These are phyloP conservation scores for Lipomyces orientalis DNA, from an alignment of 805 yeast species.

Conservation along the genomic window DNA sequence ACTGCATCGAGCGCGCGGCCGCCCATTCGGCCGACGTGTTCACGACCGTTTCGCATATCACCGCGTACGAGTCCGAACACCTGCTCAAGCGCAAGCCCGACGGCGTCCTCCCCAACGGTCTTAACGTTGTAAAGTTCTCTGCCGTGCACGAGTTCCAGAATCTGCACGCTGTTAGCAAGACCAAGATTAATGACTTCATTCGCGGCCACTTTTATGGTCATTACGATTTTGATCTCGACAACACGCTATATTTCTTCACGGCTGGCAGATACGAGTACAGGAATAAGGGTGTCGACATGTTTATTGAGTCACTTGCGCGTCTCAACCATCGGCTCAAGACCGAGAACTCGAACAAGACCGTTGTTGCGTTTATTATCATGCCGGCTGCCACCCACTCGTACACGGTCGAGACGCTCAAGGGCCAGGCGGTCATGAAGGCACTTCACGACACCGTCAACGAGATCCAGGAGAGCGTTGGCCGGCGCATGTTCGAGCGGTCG, in stretches of 20 bases:
- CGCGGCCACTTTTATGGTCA: slow-evolving; percentile 98
- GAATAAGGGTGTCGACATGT: slow-evolving; percentile 96
- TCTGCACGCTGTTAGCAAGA: slow-evolving; percentile 89
- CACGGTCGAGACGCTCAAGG: slow-evolving; percentile 93
- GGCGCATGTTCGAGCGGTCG: slow-evolving; percentile 87
- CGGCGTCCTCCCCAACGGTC: slow-evolving; percentile 96
- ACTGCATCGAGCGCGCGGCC: slow-evolving; percentile 95
- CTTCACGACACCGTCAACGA: slow-evolving; percentile 87
- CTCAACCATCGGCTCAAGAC: slow-evolving; percentile 85
- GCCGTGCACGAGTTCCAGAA: slow-evolving; percentile 99
- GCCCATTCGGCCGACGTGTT: slow-evolving; percentile 96
- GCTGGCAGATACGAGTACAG: slow-evolving; percentile 97
- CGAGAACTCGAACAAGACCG: slow-evolving; percentile 83
- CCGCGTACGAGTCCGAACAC: slow-evolving; percentile 96
- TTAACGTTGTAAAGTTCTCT: slow-evolving; percentile 92
- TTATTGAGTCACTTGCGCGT: slow-evolving; percentile 89
- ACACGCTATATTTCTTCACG: slow-evolving; percentile 92
- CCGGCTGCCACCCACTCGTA: slow-evolving; percentile 94
- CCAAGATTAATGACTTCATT: slow-evolving; percentile 89
- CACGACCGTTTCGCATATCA: slow-evolving; percentile 95
- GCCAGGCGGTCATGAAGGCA: slow-evolving; percentile 94
- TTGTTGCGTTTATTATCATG: slow-evolving; percentile 97
- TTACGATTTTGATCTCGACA: slow-evolving; percentile 90
- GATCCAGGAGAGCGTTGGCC: slow-evolving; percentile 84
- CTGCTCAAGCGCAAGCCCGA: slow-evolving; percentile 94